Percentiles rank a stretch among this genome's conserved stretches.
Evolutionary conservation across 805 yeast genomes (phyloP).

Genomic region (Kodamaea hsintzibuensis): DNA sequence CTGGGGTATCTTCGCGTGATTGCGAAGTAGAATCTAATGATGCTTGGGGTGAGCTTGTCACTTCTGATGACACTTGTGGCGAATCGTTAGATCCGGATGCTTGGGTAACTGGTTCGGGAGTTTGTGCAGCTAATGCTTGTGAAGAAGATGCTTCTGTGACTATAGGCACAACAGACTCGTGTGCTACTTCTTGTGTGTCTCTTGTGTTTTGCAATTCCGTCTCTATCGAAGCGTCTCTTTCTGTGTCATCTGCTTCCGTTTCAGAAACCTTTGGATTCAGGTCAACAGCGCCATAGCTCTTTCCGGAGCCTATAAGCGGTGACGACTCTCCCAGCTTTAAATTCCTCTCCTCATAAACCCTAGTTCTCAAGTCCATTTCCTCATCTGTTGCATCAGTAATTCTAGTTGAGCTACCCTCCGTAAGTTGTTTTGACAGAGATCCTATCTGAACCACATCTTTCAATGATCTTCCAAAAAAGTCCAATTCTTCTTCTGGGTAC

Average conservation of each 20-base stretch:
- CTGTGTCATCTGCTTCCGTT: background rate
- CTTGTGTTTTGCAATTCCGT: background rate
- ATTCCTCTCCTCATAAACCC: constrained; percentile 26
- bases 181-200: background rate
- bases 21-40: background rate
- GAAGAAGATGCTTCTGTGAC: constrained; percentile 2
- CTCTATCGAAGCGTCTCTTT: background rate
- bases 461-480: constrained; percentile 54
- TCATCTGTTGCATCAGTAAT: constrained; percentile 37
- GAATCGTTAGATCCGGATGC: background rate
- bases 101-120: background rate
- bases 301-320: constrained; percentile 5
- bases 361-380: constrained; percentile 33
- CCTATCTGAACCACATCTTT: constrained; percentile 25
- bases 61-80: background rate
- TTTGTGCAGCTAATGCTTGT: background rate
- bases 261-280: background rate
- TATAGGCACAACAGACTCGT: background rate
- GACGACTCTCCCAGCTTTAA: constrained; percentile 12
- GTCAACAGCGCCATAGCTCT: constrained; percentile 6
- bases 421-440: constrained; percentile 26
- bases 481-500: constrained; percentile 63
- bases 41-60: background rate
- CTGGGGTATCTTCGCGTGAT: constrained; percentile 1
- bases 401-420: constrained; percentile 10